Evolutionary conservation across 768 basidiomycete species (phyloP).

Genomic region (Russula virescens): DNA sequence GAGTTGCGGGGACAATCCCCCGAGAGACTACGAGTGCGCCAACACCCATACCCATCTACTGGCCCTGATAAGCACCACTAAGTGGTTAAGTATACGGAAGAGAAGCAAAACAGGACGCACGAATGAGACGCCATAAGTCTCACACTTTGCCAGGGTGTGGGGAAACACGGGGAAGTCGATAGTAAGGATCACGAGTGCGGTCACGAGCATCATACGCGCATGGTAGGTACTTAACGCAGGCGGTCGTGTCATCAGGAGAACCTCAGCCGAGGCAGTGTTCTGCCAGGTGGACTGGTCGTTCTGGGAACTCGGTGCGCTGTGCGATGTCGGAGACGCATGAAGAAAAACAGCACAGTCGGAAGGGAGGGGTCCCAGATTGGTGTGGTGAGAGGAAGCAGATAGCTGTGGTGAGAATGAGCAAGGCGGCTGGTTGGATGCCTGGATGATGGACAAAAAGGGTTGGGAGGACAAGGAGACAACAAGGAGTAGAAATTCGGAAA

Average conservation of each 20-base stretch:
- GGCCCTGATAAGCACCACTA: not conserved
- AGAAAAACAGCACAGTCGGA: slow-evolving; percentile 34
- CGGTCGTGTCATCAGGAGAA: slow-evolving; percentile 35
- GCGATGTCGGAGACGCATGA: slow-evolving; percentile 20
- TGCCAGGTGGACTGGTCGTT: not conserved
- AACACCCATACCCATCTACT: slow-evolving; percentile 94
- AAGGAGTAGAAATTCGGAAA: slow-evolving; percentile 59
- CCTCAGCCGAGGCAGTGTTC: not conserved
- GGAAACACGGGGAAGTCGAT: slow-evolving; percentile 96
- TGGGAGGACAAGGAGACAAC: slow-evolving; percentile 73
- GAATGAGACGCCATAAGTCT: slow-evolving; percentile 90
- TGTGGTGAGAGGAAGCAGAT: slow-evolving; percentile 42
- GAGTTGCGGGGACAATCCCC: slow-evolving; percentile 81
- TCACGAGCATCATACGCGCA: slow-evolving; percentile 94
- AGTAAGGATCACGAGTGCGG: slow-evolving; percentile 82
- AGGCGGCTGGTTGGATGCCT: slow-evolving; percentile 40
- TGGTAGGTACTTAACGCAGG: slow-evolving; percentile 83
- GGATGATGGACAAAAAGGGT: slow-evolving; percentile 62
- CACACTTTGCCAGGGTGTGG: slow-evolving; percentile 83
- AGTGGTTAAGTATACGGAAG: not conserved
- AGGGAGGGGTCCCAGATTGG: slow-evolving; percentile 46
- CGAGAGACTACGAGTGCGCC: slow-evolving; percentile 97
- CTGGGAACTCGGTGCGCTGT: slow-evolving; percentile 13
- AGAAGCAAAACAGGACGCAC: slow-evolving; percentile 40
- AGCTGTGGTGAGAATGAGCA: slow-evolving; percentile 40